Conservation (phyloP, 179 eudicot genomes). For the Actinidia arguta region DNA sequence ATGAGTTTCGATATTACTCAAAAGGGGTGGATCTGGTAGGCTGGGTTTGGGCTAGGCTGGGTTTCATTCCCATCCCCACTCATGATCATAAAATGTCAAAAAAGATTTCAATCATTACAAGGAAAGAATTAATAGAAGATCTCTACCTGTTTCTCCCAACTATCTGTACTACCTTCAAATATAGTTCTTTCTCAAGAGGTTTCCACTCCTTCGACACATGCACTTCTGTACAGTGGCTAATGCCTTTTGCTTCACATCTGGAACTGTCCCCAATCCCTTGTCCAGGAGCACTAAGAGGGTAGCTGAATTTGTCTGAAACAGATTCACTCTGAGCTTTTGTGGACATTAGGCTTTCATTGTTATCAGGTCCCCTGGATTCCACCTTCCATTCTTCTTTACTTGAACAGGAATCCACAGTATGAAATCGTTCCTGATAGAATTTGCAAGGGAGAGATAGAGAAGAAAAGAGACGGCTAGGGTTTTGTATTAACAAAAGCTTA, state of each 20-base stretch:
- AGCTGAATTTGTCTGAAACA: slow-evolving; percentile 18
- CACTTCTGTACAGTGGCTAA: slow-evolving; percentile 19
- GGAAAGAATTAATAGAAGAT: slow-evolving; percentile 24
- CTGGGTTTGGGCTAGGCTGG: neutral
- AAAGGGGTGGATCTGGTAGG: no score
- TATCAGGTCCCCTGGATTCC: slow-evolving; percentile 16
- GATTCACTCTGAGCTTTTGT: slow-evolving; percentile 23
- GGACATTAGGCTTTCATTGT: slow-evolving; percentile 22
- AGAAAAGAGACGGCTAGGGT: no score
- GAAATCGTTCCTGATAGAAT: no score
- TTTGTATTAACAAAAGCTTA: no score
- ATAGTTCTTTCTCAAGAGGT: slow-evolving; percentile 86
- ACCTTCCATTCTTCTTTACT: slow-evolving; percentile 25
- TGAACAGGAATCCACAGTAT: slow-evolving; percentile 27
- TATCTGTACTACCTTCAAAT: slow-evolving; percentile 82
- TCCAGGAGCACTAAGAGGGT: neutral
- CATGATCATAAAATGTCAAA: neutral
- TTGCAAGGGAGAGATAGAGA: no score
- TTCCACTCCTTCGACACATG: slow-evolving; percentile 60
- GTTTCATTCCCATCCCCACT: neutral
- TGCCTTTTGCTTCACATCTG: slow-evolving; percentile 35
- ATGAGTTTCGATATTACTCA: no score
- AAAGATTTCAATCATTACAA: neutral
- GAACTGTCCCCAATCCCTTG: slow-evolving; percentile 22
- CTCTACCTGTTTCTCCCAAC: slow-evolving; percentile 99